These are phyloP conservation scores for Anthoceros angustus DNA, from an alignment of 225 moss, liverwort and hornwort genomes.

Conservation along the genomic window DNA sequence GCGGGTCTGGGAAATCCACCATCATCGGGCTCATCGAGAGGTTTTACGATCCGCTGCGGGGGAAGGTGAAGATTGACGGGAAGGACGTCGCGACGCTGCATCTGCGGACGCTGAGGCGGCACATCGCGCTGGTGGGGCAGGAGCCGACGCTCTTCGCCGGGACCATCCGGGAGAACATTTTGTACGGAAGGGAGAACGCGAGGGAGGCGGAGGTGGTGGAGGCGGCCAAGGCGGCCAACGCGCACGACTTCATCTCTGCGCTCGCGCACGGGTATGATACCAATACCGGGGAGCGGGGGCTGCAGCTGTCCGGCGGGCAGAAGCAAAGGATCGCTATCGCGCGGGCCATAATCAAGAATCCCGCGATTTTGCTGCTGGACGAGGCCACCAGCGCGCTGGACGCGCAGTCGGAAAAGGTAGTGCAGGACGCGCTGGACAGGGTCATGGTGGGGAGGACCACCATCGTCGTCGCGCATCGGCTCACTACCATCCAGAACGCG, in stretches of 20 bases:
- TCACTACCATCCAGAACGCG: neutral
- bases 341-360: neutral
- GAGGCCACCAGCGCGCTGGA: slow-evolving; percentile 4
- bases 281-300: neutral
- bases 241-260: neutral
- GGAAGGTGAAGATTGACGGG: neutral
- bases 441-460: neutral
- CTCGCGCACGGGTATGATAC: neutral
- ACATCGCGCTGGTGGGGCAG: slow-evolving; percentile 1
- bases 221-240: neutral
- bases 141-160: neutral
- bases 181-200: neutral
- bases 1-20: slow-evolving; percentile 1
- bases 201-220: neutral
- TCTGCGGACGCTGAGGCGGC: neutral
- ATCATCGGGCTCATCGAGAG: neutral
- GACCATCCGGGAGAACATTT: neutral
- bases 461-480: neutral
- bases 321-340: neutral
- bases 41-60: slow-evolving; percentile 1
- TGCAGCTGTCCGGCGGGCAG: neutral
- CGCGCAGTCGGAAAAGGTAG: neutral
- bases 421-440: neutral
- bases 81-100: neutral
- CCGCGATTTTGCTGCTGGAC: neutral